These are phyloP conservation scores for Xerocomus brunneocitrinus DNA, from an alignment of 768 basidiomycete species.

Conservation along the genomic window DNA sequence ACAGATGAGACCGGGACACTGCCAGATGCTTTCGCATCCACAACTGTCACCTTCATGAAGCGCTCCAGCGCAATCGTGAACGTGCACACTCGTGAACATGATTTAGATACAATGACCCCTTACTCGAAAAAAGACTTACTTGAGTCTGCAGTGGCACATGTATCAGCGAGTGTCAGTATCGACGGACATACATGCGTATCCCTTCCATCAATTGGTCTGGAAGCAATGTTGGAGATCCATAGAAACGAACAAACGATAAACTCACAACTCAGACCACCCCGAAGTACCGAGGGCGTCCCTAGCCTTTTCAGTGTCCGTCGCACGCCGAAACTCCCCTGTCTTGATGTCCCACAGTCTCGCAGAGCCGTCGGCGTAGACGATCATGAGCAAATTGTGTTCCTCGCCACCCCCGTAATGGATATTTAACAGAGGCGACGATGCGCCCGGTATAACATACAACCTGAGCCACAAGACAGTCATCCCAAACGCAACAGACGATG, in stretches of 20 bases:
- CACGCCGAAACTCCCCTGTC: conserved; percentile 80
- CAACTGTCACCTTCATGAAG: conserved; percentile 45
- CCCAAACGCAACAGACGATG: neutral
- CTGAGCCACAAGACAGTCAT: conserved; percentile 35
- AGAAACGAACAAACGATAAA: neutral
- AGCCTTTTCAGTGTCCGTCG: conserved; percentile 72
- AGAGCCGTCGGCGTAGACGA: conserved; percentile 70
- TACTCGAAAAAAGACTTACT: conserved; percentile 17
- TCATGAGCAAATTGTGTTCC: conserved; percentile 57
- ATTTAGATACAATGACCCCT: conserved; percentile 25
- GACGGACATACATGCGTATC: conserved; percentile 22
- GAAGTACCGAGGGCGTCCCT: conserved; percentile 67
- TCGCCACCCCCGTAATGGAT: conserved; percentile 55
- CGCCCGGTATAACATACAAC: conserved; percentile 76
- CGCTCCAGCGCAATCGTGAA: conserved; percentile 48
- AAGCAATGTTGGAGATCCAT: neutral
- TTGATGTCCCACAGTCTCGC: conserved; percentile 86
- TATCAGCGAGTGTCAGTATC: conserved; percentile 22
- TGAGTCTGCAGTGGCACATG: conserved; percentile 16
- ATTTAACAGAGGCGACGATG: conserved; percentile 57
- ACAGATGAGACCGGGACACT: conserved; percentile 38
- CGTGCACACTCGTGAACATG: conserved; percentile 39
- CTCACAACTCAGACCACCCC: conserved; percentile 72
- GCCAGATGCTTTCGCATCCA: conserved; percentile 49
- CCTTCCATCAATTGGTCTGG: conserved; percentile 27